A percentile compares a stretch with the other conserved stretches of the same genome.
Conservation (phyloP, 768 basidiomycete genomes). For the Boletus rubroflammeus region DNA sequence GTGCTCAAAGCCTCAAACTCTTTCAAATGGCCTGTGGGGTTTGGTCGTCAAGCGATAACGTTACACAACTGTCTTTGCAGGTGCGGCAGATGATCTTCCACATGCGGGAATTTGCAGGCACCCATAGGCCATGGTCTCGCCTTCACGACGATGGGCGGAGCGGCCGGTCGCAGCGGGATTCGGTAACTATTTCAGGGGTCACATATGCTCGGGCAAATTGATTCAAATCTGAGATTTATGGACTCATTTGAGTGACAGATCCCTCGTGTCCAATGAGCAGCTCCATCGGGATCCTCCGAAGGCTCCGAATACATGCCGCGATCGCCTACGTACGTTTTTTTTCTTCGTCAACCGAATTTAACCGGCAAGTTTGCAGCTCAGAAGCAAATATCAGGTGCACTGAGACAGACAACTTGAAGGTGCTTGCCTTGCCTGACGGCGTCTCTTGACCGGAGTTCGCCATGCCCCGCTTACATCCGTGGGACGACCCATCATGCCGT, state of each 20-base stretch:
- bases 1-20: neutral
- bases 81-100: neutral
- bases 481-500: slow-evolving; percentile 28
- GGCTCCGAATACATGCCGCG: slow-evolving; percentile 14
- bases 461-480: slow-evolving; percentile 19
- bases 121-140: neutral
- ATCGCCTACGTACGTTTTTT: slow-evolving; percentile 20
- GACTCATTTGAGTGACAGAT: slow-evolving; percentile 15
- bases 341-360: slow-evolving; percentile 11
- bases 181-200: slow-evolving; percentile 22
- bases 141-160: slow-evolving; percentile 5
- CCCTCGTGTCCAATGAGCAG: slow-evolving; percentile 8
- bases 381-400: slow-evolving; percentile 1
- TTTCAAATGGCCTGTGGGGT: neutral
- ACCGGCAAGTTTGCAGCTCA: slow-evolving; percentile 10
- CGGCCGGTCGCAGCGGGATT: slow-evolving; percentile 1
- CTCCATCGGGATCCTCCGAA: slow-evolving; percentile 24
- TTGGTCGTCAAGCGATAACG: neutral
- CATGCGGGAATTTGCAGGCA: neutral
- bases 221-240: slow-evolving; percentile 31
- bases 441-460: slow-evolving; percentile 16
- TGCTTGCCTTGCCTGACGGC: slow-evolving; percentile 15
- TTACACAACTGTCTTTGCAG: neutral
- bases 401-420: neutral
- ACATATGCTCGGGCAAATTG: slow-evolving; percentile 10